Percentiles rank a stretch among this genome's conserved stretches.
These are phyloP conservation scores for Ballota nigra DNA, from an alignment of 257 asterid species.

Conservation along the genomic window DNA sequence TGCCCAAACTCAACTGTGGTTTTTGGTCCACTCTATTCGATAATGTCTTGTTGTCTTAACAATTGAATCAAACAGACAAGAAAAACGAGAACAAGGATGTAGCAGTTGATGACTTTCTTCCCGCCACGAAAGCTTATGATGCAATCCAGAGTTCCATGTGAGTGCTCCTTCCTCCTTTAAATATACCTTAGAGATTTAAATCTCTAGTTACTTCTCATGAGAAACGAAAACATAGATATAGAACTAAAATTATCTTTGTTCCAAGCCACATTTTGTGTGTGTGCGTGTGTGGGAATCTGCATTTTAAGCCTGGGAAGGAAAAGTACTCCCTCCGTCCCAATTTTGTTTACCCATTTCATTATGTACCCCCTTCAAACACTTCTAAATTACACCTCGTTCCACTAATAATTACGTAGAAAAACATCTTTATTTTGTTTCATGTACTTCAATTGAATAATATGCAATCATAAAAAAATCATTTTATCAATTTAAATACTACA, in stretches of 20 bases:
- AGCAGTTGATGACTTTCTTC: slow-evolving; percentile 76
- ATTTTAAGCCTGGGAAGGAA: not conserved
- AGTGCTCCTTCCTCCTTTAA: slow-evolving; percentile 31
- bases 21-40: not conserved
- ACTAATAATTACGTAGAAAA: too few relatives aligned
- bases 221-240: not conserved
- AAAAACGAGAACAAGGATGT: slow-evolving; percentile 96
- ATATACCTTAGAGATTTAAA: not conserved
- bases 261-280: too few relatives aligned
- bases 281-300: not conserved
- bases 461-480: too few relatives aligned
- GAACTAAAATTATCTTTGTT: not conserved
- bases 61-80: slow-evolving; percentile 52
- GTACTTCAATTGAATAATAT: too few relatives aligned
- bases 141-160: slow-evolving; percentile 85
- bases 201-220: not conserved
- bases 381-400: too few relatives aligned
- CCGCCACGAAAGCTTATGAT: slow-evolving; percentile 64
- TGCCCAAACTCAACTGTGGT: not conserved
- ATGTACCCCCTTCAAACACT: too few relatives aligned
- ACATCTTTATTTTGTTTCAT: too few relatives aligned
- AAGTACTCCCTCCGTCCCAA: too few relatives aligned
- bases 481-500: too few relatives aligned
- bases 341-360: too few relatives aligned
- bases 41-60: slow-evolving; percentile 34